Evolutionary conservation across 306 rosid species (phyloP).

Genomic region (Phaseolus lunatus): DNA sequence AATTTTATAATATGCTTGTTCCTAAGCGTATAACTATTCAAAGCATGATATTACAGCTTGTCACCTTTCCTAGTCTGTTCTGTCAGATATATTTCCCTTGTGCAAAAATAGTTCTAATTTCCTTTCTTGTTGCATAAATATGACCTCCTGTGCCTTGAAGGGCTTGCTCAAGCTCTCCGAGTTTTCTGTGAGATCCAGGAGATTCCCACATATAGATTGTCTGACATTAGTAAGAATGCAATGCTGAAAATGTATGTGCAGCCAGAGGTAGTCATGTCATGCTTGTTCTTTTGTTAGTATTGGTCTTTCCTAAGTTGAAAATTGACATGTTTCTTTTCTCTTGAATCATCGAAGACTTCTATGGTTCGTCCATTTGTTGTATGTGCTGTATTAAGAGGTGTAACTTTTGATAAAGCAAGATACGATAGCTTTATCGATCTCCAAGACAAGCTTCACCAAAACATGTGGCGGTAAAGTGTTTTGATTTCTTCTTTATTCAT

Average conservation of each 20-base stretch:
- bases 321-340: constrained; percentile 36
- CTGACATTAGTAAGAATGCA: constrained; percentile 62
- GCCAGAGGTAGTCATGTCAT: constrained; percentile 70
- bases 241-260: constrained; percentile 84
- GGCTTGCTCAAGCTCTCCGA: constrained; percentile 86
- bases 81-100: background rate
- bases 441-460: constrained; percentile 97
- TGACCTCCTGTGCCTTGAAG: constrained; percentile 94
- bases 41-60: background rate
- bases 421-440: constrained; percentile 94
- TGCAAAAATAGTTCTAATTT: constrained; percentile 28
- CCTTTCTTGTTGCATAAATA: constrained; percentile 55
- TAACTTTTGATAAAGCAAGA: constrained; percentile 73
- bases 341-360: constrained; percentile 64
- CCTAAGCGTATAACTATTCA: background rate
- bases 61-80: too few relatives aligned
- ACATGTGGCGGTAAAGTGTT: constrained; percentile 84
- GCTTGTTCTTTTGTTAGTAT: background rate
- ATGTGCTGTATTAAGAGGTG: constrained; percentile 86
- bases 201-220: constrained; percentile 67
- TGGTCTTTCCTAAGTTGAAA: constrained; percentile 20
- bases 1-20: background rate
- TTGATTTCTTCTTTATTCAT: background rate
- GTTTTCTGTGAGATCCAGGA: constrained; percentile 64
- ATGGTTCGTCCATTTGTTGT: constrained; percentile 75